Conservation (phyloP, 2,329 filamentous ascomycete species). For the Pseudonectria buxi region DNA sequence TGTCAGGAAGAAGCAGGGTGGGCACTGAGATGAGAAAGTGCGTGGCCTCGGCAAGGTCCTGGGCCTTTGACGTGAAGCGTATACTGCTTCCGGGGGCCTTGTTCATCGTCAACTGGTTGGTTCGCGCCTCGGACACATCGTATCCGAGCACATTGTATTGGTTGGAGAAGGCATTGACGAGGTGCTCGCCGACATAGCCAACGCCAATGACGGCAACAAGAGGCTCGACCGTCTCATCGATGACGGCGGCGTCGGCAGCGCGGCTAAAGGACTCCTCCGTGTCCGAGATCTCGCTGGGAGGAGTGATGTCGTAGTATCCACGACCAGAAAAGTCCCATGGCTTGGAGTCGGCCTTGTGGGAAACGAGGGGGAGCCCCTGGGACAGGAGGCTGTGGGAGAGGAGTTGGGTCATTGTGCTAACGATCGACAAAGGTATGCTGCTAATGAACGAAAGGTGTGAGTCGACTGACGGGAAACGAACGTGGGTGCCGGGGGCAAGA, state of each 20-base stretch:
- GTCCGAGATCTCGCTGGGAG: constrained; percentile 26
- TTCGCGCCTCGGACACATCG: constrained; percentile 37
- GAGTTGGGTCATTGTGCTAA: constrained; percentile 21
- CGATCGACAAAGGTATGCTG: constrained; percentile 13
- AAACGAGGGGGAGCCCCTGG: constrained; percentile 16
- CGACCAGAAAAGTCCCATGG: constrained; percentile 17
- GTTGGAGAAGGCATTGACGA: constrained; percentile 37
- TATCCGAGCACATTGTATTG: constrained; percentile 39
- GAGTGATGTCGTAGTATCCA: constrained; percentile 29
- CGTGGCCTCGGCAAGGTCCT: constrained; percentile 35
- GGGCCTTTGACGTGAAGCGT: constrained; percentile 32
- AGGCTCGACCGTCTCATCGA: constrained; percentile 18
- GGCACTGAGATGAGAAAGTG: constrained; percentile 50
- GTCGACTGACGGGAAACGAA: constrained; percentile 1
- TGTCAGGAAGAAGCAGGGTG: constrained; percentile 40
- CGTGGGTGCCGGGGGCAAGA: constrained; percentile 13
- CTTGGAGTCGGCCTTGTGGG: constrained; percentile 12
- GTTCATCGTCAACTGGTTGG: constrained; percentile 26
- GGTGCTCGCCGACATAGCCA: constrained; percentile 46
- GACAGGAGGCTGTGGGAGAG: constrained; percentile 15
- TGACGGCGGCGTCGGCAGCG: constrained; percentile 2
- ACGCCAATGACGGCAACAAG: constrained; percentile 44
- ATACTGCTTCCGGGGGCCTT: constrained; percentile 22
- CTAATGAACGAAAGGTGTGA: constrained; percentile 15
- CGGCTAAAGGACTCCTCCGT: constrained; percentile 11